phyloP scores from a whole-genome alignment of 306 rosid genomes.

The Cucumis melo region DNA sequence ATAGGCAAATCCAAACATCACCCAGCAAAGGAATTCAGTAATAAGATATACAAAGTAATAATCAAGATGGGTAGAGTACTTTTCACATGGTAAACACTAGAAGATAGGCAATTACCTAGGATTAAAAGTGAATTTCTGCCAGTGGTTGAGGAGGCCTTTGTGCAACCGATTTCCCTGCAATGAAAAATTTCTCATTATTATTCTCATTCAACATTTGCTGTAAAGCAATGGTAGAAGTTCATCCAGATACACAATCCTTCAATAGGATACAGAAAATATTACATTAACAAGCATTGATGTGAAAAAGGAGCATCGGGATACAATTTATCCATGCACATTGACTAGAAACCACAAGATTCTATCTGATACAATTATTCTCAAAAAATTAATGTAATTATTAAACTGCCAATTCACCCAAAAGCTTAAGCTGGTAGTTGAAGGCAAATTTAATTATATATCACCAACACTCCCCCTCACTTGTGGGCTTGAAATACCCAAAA shows the following conservation, averaged over 20 bases:
- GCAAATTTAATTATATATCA: no score
- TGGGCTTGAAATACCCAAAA: no score
- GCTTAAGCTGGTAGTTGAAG: no score
- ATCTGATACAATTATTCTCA: neutral
- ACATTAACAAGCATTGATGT: neutral
- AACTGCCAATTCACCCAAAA: no score
- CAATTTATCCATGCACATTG: neutral
- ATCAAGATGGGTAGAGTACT: neutral
- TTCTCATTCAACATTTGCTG: neutral
- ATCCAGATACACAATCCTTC: neutral
- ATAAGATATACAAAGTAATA: neutral
- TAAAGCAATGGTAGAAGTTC: neutral
- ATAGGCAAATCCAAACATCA: neutral
- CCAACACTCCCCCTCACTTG: no score
- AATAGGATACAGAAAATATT: neutral
- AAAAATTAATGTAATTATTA: neutral
- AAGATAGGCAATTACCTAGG: conserved; percentile 59
- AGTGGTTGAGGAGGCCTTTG: conserved; percentile 74
- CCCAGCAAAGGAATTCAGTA: neutral
- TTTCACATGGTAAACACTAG: conserved; percentile 10
- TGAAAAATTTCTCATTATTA: neutral
- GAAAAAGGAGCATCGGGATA: neutral
- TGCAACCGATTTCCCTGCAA: conserved; percentile 86
- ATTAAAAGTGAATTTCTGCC: conserved; percentile 93
- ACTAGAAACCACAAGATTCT: neutral